Evolutionary conservation across 2,329 filamentous ascomycete genomes (phyloP).

Genomic region (Nothomitra cinnamomea): DNA sequence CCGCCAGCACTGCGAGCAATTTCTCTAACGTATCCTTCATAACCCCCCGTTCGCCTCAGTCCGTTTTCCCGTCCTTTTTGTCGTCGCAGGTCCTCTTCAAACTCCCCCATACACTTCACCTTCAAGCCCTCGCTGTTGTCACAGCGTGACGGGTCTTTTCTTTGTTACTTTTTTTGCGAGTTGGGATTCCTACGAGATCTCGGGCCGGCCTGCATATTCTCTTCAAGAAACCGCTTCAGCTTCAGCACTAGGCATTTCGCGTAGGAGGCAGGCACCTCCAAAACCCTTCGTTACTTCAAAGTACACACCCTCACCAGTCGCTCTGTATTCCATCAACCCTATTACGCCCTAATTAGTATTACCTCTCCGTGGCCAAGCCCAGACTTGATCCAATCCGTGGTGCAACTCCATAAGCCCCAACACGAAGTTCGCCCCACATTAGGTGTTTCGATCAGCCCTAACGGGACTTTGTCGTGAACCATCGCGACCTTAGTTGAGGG

Average conservation of each 20-base stretch:
- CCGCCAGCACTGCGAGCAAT: background rate
- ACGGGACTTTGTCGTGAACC: background rate
- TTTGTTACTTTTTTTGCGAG: conserved; percentile 2
- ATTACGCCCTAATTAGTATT: background rate
- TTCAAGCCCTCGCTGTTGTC: conserved; percentile 1
- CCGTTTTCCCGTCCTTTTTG: background rate
- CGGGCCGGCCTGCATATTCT: conserved; percentile 3
- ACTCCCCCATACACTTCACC: background rate
- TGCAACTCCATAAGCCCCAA: background rate
- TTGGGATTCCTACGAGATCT: conserved; percentile 2
- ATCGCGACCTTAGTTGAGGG: background rate
- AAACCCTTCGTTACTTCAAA: conserved; percentile 4
- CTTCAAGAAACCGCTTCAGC: conserved; percentile 2
- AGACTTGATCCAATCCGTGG: background rate
- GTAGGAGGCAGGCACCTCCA: conserved; percentile 1
- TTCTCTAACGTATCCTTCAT: conserved; percentile 4
- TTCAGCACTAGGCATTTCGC: conserved; percentile 1
- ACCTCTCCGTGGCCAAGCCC: background rate
- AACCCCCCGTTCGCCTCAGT: conserved; percentile 1
- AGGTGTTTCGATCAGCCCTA: background rate
- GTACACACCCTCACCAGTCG: background rate
- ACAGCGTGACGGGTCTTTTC: conserved; percentile 2
- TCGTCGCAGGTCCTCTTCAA: background rate
- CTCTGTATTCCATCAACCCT: background rate
- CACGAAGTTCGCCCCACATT: background rate